Conservation (phyloP, 176 grass and related monocot genomes). For the Puya raimondii region DNA sequence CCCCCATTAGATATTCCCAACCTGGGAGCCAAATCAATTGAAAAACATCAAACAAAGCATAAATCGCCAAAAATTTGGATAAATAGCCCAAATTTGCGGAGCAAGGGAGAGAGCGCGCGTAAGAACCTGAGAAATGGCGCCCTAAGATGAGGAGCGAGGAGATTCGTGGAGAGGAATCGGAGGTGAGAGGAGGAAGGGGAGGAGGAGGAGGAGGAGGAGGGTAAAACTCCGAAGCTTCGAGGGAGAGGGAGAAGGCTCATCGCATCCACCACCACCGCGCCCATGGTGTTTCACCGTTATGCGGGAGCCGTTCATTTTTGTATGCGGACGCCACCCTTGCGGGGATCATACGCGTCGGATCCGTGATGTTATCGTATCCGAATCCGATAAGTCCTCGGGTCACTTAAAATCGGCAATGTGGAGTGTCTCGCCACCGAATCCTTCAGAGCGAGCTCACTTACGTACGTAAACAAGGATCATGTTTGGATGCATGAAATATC, state of each 20-base stretch:
- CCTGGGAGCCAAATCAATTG: not conserved
- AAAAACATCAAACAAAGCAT: not conserved
- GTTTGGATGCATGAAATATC: too few species aligned
- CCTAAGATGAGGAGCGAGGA: not conserved
- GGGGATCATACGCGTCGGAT: too few species aligned
- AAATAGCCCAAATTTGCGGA: not conserved
- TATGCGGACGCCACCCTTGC: too few species aligned
- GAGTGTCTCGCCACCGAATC: too few species aligned
- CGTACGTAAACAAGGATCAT: too few species aligned
- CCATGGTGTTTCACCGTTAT: too few species aligned
- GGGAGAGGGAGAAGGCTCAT: not conserved
- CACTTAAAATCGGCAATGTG: too few species aligned
- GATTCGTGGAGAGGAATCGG: not conserved
- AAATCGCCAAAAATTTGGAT: not conserved
- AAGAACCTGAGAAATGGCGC: not conserved
- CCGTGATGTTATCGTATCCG: too few species aligned
- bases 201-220: not conserved
- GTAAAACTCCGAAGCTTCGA: not conserved
- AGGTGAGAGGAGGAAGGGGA: not conserved
- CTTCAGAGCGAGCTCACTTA: too few species aligned
- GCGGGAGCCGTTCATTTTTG: too few species aligned
- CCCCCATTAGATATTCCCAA: slow-evolving; percentile 16
- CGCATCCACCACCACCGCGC: not conserved
- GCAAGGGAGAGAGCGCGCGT: too few species aligned
- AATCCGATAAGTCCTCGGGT: too few species aligned